Conservation (phyloP, 768 basidiomycete genomes). For the Chalciporus pseudorubinellus region DNA sequence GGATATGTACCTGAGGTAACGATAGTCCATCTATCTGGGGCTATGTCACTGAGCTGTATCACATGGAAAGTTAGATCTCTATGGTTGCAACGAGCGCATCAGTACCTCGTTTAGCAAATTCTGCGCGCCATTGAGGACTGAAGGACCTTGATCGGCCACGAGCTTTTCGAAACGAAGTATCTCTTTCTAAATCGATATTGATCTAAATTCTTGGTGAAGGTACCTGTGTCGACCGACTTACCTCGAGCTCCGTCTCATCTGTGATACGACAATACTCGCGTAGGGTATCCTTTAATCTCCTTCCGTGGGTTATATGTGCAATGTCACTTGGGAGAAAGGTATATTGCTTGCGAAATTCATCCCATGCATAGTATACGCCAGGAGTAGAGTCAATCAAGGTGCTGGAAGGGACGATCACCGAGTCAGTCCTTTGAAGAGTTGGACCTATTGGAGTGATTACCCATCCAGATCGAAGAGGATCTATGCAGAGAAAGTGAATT, state of each 20-base stretch:
- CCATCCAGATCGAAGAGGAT: constrained; percentile 73
- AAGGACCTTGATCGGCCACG: constrained; percentile 59
- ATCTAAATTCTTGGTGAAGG: not conserved
- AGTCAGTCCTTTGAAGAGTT: constrained; percentile 2
- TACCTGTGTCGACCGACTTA: constrained; percentile 28
- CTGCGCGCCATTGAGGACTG: constrained; percentile 64
- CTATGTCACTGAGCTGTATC: constrained; percentile 24
- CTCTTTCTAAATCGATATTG: constrained; percentile 46
- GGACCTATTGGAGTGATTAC: constrained; percentile 33
- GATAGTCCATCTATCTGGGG: constrained; percentile 65
- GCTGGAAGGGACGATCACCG: constrained; percentile 32
- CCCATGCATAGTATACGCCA: constrained; percentile 78
- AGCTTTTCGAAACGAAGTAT: constrained; percentile 75
- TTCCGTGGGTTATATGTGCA: constrained; percentile 68
- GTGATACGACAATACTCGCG: constrained; percentile 63
- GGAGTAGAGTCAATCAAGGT: constrained; percentile 83
- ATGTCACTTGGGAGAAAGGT: constrained; percentile 47
- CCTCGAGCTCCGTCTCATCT: constrained; percentile 56
- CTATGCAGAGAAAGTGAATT: constrained; percentile 32
- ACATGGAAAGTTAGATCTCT: not conserved
- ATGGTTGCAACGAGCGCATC: not conserved
- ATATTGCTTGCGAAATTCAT: constrained; percentile 63
- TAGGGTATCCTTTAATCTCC: constrained; percentile 73
- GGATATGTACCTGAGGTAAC: constrained; percentile 63
- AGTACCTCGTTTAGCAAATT: constrained; percentile 54